Percentiles rank a stretch among this genome's conserved stretches.
These are phyloP conservation scores for Podaxis sp. DNA, from an alignment of 768 basidiomycete species.

Conservation along the genomic window DNA sequence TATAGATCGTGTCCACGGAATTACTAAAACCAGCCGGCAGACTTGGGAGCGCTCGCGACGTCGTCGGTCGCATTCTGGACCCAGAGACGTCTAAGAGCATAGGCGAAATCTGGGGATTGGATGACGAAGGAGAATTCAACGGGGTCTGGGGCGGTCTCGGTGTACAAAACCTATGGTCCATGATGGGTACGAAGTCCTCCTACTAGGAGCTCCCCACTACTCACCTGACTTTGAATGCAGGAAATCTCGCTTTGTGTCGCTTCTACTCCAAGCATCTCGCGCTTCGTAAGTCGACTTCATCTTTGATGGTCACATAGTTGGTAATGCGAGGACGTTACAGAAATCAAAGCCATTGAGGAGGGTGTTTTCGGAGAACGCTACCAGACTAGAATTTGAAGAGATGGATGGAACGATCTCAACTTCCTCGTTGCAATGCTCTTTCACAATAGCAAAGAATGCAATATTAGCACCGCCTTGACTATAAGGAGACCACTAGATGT, in stretches of 20 bases:
- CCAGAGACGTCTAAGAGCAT: slow-evolving; percentile 36
- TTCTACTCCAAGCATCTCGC: slow-evolving; percentile 62
- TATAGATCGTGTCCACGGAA: slow-evolving; percentile 38
- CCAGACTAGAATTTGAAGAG: not conserved
- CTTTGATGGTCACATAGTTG: not conserved
- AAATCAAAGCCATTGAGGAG: slow-evolving; percentile 58
- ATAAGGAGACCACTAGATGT: too few relatives aligned
- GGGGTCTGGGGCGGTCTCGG: slow-evolving; percentile 31
- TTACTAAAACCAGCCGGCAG: slow-evolving; percentile 23
- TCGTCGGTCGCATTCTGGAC: slow-evolving; percentile 38
- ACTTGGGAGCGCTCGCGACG: slow-evolving; percentile 35
- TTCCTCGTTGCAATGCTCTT: not conserved
- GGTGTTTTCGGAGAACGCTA: slow-evolving; percentile 30
- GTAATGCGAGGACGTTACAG: slow-evolving; percentile 22
- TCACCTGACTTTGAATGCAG: slow-evolving; percentile 18
- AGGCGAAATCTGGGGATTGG: slow-evolving; percentile 56
- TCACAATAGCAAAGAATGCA: not conserved
- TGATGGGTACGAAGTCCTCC: slow-evolving; percentile 42
- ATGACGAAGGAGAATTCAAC: slow-evolving; percentile 56
- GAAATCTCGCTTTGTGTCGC: slow-evolving; percentile 51
- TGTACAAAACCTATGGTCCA: slow-evolving; percentile 45
- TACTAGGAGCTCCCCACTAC: not conserved
- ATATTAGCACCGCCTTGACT: not conserved
- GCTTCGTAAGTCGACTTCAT: slow-evolving; percentile 41
- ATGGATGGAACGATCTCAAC: not conserved